Evolutionary conservation across 768 basidiomycete species (phyloP), one percentile per base, ranked within the genome.

Genomic region (Suillus spraguei): DNA sequence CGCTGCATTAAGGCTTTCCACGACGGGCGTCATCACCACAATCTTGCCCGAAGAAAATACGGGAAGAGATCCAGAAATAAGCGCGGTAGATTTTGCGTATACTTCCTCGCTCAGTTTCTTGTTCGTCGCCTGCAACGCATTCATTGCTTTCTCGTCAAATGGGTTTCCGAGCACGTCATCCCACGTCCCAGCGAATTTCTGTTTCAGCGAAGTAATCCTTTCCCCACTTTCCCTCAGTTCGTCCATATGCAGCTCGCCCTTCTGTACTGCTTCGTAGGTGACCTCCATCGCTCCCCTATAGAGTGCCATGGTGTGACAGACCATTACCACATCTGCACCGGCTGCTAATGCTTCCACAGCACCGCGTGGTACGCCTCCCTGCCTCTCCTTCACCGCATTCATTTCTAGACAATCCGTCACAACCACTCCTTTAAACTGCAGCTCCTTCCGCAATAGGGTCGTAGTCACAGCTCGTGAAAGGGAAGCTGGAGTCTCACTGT

Each of bases 371-470:
- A 81, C 75, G 7, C 86, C 86, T 6, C 81, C 81, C 60, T 78
- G 73, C 6, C 56, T 58, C 39, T 58, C 56, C 56, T 58, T 74
- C 17, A 91, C 83, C 13, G 90, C 89, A 55, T 87, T 87, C 90
- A 92, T 91, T 75, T 91, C 89, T 28, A 91, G 74, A 68, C 90
- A 91, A 69, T 91, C 90, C 1, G 90, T 90, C 35, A 90, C 88
- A 24, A 89, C 72, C 42, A 91, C 82, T 0, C 88, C 88, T 4
- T 76, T 56, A 71, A 82, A 91, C 0, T 77, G 76, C 68, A 91
- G 65, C 47, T 83, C 78, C 2, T 74, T 71, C 50, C 87, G 80
- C 49, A 90, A 74, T 14, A 90, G 69, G 16, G 74, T 82, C 0
- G 78, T 85, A 33, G 85, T 87, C 32, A 89, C 80, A 47, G 67